Evolutionary conservation across 2,329 filamentous ascomycete species (phyloP).

Genomic region (Aspergillus udagawae): DNA sequence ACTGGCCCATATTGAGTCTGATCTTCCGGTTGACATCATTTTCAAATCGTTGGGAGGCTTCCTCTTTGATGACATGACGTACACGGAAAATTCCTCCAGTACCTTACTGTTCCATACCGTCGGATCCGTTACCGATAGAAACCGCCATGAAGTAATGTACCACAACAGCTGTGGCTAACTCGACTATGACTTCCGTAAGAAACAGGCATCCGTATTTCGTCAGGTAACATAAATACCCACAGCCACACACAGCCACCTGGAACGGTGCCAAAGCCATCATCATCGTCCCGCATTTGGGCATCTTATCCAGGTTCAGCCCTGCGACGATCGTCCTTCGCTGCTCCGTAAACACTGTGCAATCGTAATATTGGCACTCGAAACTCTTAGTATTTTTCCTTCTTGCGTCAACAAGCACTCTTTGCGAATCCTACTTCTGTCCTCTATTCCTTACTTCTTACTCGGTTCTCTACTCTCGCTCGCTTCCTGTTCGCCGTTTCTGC

Average conservation of each 20-base stretch:
- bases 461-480: neutral
- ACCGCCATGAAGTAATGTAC: neutral
- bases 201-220: neutral
- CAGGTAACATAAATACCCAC: neutral
- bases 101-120: neutral
- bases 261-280: conserved; percentile 6
- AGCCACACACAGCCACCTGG: conserved; percentile 13
- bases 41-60: neutral
- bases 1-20: neutral
- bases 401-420: neutral
- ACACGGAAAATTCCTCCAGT: neutral
- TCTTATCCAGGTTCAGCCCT: conserved; percentile 1
- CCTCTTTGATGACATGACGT: neutral
- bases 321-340: neutral
- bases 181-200: neutral
- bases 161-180: neutral
- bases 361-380: neutral
- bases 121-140: neutral
- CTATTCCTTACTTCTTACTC: neutral
- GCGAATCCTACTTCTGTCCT: neutral
- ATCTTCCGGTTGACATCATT: neutral
- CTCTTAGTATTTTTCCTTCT: neutral
- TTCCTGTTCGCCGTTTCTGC: conserved; percentile 3
- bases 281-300: conserved; percentile 13
- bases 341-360: neutral